A percentile compares a stretch with the other conserved stretches of the same genome.
phyloP scores from a whole-genome alignment of 2,329 filamentous ascomycete species.

The Chrysoporthe austroafricana region DNA sequence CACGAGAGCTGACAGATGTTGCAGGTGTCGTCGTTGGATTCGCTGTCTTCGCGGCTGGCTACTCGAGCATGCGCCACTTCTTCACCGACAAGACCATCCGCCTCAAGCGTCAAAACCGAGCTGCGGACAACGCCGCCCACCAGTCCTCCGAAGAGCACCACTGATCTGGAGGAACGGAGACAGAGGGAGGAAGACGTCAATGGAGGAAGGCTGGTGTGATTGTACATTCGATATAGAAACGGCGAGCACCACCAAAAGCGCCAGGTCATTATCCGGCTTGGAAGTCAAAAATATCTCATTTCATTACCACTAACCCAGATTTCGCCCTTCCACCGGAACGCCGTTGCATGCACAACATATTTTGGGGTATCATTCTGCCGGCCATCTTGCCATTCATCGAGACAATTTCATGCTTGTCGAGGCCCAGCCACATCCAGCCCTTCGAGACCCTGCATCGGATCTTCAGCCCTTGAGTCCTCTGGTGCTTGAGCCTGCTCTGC shows the following conservation, averaged over 20 bases:
- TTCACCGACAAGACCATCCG: constrained; percentile 90
- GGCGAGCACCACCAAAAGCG: constrained; percentile 21
- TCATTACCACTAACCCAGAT: constrained; percentile 29
- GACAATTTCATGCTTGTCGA: constrained; percentile 59
- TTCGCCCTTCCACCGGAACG: constrained; percentile 40
- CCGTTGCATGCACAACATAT: constrained; percentile 47
- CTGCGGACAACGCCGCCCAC: constrained; percentile 44
- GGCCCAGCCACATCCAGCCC: constrained; percentile 93
- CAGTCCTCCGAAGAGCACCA: constrained; percentile 37
- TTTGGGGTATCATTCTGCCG: constrained; percentile 26
- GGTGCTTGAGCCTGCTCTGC: constrained; percentile 54
- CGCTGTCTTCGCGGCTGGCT: constrained; percentile 78
- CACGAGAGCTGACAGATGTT: constrained; percentile 34
- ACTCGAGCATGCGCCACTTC: constrained; percentile 84
- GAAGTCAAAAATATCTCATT: constrained; percentile 21
- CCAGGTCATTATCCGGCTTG: constrained; percentile 14
- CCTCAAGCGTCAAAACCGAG: constrained; percentile 71
- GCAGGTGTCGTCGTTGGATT: constrained; percentile 85
- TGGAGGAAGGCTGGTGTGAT: constrained; percentile 20
- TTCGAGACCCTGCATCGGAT: constrained; percentile 96
- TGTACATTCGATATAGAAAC: constrained; percentile 30
- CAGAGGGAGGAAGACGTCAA: constrained; percentile 28
- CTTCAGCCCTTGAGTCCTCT: constrained; percentile 62
- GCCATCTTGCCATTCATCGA: constrained; percentile 42
- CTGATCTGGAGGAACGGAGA: constrained; percentile 33